A percentile compares a stretch with the other conserved stretches of the same genome.
phyloP scores from a whole-genome alignment of 331 rosid species.

The Dryas integrifolia region DNA sequence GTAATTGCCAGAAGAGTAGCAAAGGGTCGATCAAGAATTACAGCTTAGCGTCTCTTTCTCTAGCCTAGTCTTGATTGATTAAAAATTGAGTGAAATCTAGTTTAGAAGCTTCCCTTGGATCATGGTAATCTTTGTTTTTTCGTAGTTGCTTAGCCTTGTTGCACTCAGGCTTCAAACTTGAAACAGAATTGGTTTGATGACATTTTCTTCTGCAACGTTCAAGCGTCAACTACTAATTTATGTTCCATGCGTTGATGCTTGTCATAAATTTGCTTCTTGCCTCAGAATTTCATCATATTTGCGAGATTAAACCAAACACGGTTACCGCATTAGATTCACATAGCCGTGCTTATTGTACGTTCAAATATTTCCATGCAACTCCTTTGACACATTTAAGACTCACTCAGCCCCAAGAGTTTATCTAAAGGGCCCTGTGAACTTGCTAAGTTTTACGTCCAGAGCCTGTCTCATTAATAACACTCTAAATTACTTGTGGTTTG shows the following conservation, averaged over 20 bases:
- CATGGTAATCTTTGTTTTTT: conserved; percentile 6
- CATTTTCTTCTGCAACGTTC: conserved; percentile 2
- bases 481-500: too few species aligned
- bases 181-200: background rate
- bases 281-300: background rate
- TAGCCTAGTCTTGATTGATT: background rate
- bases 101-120: conserved; percentile 21
- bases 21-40: conserved; percentile 77
- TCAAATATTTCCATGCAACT: background rate
- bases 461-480: too few species aligned
- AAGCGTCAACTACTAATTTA: background rate
- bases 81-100: conserved; percentile 22
- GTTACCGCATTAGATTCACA: too few species aligned
- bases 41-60: conserved; percentile 56
- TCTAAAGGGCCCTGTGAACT: too few species aligned
- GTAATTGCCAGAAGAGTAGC: conserved; percentile 92
- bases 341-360: background rate
- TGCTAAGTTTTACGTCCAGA: too few species aligned
- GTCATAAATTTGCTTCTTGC: background rate
- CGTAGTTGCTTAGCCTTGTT: background rate
- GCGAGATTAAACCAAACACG: background rate
- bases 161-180: background rate
- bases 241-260: background rate
- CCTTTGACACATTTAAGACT: too few species aligned
- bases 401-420: too few species aligned